Base-by-base conservation (phyloP, 805 yeast genomes). In the Kodamaea kaohsiungensis region DNA sequence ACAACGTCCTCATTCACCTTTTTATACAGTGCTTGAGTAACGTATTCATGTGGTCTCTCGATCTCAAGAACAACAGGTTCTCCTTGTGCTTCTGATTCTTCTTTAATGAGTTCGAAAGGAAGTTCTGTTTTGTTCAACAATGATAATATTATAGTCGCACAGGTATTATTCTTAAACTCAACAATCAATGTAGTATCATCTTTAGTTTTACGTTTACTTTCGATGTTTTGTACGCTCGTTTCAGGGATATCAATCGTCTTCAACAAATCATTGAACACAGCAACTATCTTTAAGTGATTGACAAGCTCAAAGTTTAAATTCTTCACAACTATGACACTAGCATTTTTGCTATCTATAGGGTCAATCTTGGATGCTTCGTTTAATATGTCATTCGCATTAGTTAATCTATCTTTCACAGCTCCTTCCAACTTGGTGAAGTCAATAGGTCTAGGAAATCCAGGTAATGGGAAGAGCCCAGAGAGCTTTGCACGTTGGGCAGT, bases 401-500 rank as follows among this genome's bases (percentile, higher is more conserved):
- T 56, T 15, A 73, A 57, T 30, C 73, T 67, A 45, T 75, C 77
- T 30, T 69, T 67, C 16, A 70, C 64, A 10, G 69, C 69, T 3
- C 80, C 73, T 49, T 71, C 77, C 37, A 73, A 61, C 54, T 75
- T 79, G 4, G 78, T 72, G 18, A 74, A 67, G 40, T 75, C 67
- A 50, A 75, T 76, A 7, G 78, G 78, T 56, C 78, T 61, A 0
- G 84, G 84, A 58, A 76, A 78, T 3, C 91, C 91, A 1, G 95
- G 93, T 15, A 82, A 73, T 1, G 92, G 90, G 62, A 90, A 91
- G 1, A 89, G 67, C 0, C 96, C 96, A 1, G 90, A 81, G 15
- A 88, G 71, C 62, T 90, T 91, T 5, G 95, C 96, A 56, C 87
- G 76, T 56, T 85, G 89, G 0, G 95, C 88, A 1, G 88, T 80